Evolutionary conservation across 805 yeast species (phyloP), one percentile per base, ranked within the genome.

Genomic region (Metschnikowia kofuensis): DNA sequence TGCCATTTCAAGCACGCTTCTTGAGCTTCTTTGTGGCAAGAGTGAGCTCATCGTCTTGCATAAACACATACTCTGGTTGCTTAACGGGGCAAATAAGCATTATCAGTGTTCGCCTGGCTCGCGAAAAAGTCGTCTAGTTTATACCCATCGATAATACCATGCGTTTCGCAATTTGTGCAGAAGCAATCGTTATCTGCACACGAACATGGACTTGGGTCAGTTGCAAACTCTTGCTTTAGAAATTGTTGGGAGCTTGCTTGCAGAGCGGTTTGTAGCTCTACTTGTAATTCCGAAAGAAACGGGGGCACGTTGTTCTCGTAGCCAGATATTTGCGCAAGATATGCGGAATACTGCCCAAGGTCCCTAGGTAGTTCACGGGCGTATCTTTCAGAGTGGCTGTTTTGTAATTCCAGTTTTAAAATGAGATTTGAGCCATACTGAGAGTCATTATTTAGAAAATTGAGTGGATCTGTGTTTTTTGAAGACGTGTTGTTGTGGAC

Each of bases 81-180:
- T 30, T 31, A 44, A 16, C 47, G 38, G 10, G 15, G 38, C 7
- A 38, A 31, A 31, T 29, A 44, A 8, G 38, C 38, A 27, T 31
- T 29, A 14, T 15, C 35, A 28, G 11, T 34, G 26, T 12, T 38
- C 26, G 40, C 32, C 6, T 42, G 46, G 2, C 40, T 21, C 30
- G 45, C 49, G 51, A 70, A 70, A 29, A 67, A 53, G 26, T 74
- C 76, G 47, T 74, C 78, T 32, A 74, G 55, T 49, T 65, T 68
- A 47, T 64, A 55, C 2, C 78, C 78, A 47, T 74, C 65, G 35
- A 74, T 69, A n/a, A 70, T 73, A 1, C 77, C 75, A 52, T 74
- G 78, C 1, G 69, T 65, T 52, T 73, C 77, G 55, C 78, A 74
- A 51, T 72, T 74, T 10, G 66, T 48, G 54, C 78, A 74, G 44